phyloP scores from a whole-genome alignment of 2,329 filamentous ascomycete genomes.

The Beauveria brongniartii region DNA sequence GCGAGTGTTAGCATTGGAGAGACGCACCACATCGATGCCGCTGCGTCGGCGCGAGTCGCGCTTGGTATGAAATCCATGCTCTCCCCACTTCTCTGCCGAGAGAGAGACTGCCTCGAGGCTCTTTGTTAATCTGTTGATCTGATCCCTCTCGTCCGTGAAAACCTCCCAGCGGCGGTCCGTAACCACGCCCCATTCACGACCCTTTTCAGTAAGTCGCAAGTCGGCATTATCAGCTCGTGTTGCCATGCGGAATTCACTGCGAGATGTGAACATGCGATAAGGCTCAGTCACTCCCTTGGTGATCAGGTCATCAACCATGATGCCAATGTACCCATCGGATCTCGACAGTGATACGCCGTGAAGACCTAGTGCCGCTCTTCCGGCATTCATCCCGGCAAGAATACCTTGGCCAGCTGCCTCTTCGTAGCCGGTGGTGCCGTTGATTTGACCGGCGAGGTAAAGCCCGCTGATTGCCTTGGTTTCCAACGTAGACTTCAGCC shows the following conservation, averaged over 20 bases:
- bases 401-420: slow-evolving; percentile 93
- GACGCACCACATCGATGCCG: slow-evolving; percentile 71
- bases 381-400: slow-evolving; percentile 88
- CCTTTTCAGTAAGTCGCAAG: slow-evolving; percentile 70
- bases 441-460: slow-evolving; percentile 93
- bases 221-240: slow-evolving; percentile 93
- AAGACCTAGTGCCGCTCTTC: slow-evolving; percentile 63
- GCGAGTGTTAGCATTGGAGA: slow-evolving; percentile 44
- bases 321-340: slow-evolving; percentile 89
- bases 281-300: slow-evolving; percentile 96
- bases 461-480: slow-evolving; percentile 86
- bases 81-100: slow-evolving; percentile 58
- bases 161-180: slow-evolving; percentile 67
- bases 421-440: slow-evolving; percentile 96
- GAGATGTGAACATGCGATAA: slow-evolving; percentile 96
- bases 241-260: slow-evolving; percentile 91
- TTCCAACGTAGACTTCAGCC: slow-evolving; percentile 80
- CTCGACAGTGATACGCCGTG: slow-evolving; percentile 61
- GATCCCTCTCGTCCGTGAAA: slow-evolving; percentile 56
- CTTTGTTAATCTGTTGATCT: slow-evolving; percentile 58
- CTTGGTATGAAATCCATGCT: slow-evolving; percentile 60
- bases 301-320: slow-evolving; percentile 97
- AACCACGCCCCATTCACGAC: slow-evolving; percentile 68
- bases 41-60: slow-evolving; percentile 58
- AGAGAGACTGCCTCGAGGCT: slow-evolving; percentile 51